These are phyloP conservation scores for Sesbania bispinosa DNA, from an alignment of 306 rosid species.

Conservation along the genomic window DNA sequence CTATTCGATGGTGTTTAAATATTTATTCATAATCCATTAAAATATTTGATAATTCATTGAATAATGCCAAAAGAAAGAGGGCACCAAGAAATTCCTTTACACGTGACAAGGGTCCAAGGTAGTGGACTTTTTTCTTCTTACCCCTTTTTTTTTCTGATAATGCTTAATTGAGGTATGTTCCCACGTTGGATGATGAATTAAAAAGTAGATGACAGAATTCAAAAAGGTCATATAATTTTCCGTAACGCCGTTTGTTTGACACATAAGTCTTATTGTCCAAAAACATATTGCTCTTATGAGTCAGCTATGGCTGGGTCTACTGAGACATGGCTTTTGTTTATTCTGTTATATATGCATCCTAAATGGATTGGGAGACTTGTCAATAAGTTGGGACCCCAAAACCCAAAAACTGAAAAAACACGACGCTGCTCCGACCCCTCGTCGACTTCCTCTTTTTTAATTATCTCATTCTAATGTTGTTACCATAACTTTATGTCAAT, in stretches of 20 bases:
- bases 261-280: background rate
- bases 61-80: background rate
- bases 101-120: slow-evolving; percentile 19
- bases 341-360: background rate
- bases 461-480: too few relatives aligned
- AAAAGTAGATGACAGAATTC: background rate
- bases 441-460: too few relatives aligned
- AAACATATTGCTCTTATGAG: slow-evolving; percentile 8
- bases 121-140: background rate
- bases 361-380: background rate
- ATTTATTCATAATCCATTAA: background rate
- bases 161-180: background rate
- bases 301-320: slow-evolving; percentile 18
- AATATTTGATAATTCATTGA: slow-evolving; percentile 1
- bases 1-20: background rate
- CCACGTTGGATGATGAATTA: slow-evolving; percentile 23
- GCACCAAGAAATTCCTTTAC: slow-evolving; percentile 21
- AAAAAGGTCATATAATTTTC: slow-evolving; percentile 6
- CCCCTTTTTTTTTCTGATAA: background rate
- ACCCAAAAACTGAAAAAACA: too few relatives aligned
- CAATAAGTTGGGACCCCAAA: slow-evolving; percentile 19
- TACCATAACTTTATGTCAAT: too few relatives aligned
- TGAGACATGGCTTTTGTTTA: slow-evolving; percentile 4
- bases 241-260: background rate
- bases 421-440: too few relatives aligned